Percentiles rank a stretch among this genome's conserved stretches.
Evolutionary conservation across 1,284 basidiomycete species (phyloP).

Genomic region (Omphalotus olearius): DNA sequence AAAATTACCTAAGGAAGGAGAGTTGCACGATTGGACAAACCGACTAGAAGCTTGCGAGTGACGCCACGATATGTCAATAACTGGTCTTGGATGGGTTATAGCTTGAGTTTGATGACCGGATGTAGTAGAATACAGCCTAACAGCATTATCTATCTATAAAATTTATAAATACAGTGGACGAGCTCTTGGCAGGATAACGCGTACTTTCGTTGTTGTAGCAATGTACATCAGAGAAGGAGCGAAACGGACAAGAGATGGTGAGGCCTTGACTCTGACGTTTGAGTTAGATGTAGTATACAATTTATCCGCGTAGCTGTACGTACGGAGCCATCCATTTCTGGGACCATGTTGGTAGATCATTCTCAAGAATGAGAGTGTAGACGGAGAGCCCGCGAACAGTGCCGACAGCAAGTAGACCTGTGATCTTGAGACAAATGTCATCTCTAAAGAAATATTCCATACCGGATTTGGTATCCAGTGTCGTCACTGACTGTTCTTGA

Average conservation of each 20-base stretch:
- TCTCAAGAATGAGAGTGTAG: conserved; percentile 70
- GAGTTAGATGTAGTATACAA: conserved; percentile 1
- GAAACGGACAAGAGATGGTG: conserved; percentile 53
- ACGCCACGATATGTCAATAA: conserved; percentile 66
- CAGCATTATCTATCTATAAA: conserved; percentile 48
- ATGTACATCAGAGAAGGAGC: conserved; percentile 75
- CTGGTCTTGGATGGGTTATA: conserved; percentile 63
- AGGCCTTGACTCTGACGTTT: conserved; percentile 21
- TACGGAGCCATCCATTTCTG: conserved; percentile 68
- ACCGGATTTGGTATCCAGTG: conserved; percentile 73
- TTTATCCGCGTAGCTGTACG: conserved; percentile 18
- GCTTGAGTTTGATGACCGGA: conserved; percentile 63
- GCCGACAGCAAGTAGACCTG: conserved; percentile 71
- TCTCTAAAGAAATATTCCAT: conserved; percentile 13
- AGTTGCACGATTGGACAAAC: conserved; percentile 34
- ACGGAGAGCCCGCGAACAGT: conserved; percentile 55
- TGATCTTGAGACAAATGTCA: conserved; percentile 17
- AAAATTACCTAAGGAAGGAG: conserved; percentile 8
- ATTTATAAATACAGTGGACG: conserved; percentile 4
- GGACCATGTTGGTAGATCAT: conserved; percentile 77
- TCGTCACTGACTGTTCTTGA: conserved; percentile 47
- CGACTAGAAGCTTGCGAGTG: conserved; percentile 60
- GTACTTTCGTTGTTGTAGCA: conserved; percentile 56
- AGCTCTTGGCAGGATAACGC: conserved; percentile 17
- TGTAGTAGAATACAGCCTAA: conserved; percentile 68